Conservation (phyloP, 495 filamentous ascomycete species). For the Penicillium silybi region DNA sequence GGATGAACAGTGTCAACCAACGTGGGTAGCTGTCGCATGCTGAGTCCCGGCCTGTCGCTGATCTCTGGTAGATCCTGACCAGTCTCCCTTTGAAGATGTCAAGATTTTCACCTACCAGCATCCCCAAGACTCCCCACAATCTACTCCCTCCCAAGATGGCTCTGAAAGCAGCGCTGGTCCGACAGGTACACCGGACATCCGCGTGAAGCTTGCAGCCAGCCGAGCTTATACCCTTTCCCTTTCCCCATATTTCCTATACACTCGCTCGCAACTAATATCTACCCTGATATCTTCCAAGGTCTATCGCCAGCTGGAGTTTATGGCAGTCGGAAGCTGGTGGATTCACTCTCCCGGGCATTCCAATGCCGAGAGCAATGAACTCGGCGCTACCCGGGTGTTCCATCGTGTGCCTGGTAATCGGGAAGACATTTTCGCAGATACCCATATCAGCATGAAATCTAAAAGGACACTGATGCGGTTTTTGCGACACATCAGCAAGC, state of each 20-base stretch:
- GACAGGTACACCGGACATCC: background rate
- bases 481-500: slow-evolving; percentile 57
- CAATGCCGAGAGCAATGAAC: slow-evolving; percentile 3
- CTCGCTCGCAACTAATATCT: slow-evolving; percentile 69
- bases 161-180: slow-evolving; percentile 5
- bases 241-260: slow-evolving; percentile 83
- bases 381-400: slow-evolving; percentile 29
- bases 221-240: slow-evolving; percentile 81
- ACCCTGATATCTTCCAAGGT: slow-evolving; percentile 82
- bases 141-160: background rate
- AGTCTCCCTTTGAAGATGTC: slow-evolving; percentile 39
- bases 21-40: slow-evolving; percentile 29
- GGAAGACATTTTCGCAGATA: slow-evolving; percentile 81
- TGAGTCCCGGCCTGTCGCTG: slow-evolving; percentile 14
- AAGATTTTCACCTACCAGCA: slow-evolving; percentile 21
- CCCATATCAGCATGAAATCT: slow-evolving; percentile 63
- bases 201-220: slow-evolving; percentile 53
- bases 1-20: slow-evolving; percentile 54
- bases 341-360: slow-evolving; percentile 46
- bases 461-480: slow-evolving; percentile 87
- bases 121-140: slow-evolving; percentile 10
- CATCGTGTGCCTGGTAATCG: slow-evolving; percentile 73
- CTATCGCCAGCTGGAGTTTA: slow-evolving; percentile 85
- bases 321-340: slow-evolving; percentile 93
- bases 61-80: slow-evolving; percentile 32